Evolutionary conservation across 2,329 filamentous ascomycete species (phyloP).

Genomic region (Xylaria sp.): DNA sequence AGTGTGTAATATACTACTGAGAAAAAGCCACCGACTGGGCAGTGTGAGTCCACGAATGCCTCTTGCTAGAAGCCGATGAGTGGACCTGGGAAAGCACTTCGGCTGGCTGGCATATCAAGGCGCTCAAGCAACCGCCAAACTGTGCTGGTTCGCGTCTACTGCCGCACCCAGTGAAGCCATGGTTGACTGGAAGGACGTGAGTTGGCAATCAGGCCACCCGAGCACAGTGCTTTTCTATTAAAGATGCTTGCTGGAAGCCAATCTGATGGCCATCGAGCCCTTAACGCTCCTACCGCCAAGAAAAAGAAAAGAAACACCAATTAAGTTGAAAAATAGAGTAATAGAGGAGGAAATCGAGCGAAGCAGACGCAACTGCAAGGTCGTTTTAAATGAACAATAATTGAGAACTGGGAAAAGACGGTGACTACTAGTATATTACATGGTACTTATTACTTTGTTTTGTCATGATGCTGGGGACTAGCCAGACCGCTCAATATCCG

Average conservation of each 20-base stretch:
- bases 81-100: slow-evolving; percentile 10
- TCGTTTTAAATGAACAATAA: slow-evolving; percentile 2
- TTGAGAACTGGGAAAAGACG: background rate
- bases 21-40: slow-evolving; percentile 14
- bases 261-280: slow-evolving; percentile 13
- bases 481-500: slow-evolving; percentile 1
- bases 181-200: slow-evolving; percentile 19
- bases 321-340: background rate
- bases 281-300: slow-evolving; percentile 23
- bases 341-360: background rate
- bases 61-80: slow-evolving; percentile 9
- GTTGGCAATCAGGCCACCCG: slow-evolving; percentile 24
- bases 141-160: slow-evolving; percentile 18
- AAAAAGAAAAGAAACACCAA: slow-evolving; percentile 11
- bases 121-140: slow-evolving; percentile 10
- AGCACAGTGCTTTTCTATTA: slow-evolving; percentile 17
- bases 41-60: slow-evolving; percentile 23
- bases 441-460: slow-evolving; percentile 2
- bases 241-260: slow-evolving; percentile 17
- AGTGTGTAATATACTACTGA: slow-evolving; percentile 6
- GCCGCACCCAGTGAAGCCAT: slow-evolving; percentile 13
- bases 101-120: slow-evolving; percentile 14
- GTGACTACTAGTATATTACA: background rate
- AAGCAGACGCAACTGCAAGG: background rate
- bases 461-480: slow-evolving; percentile 2